phyloP scores from a whole-genome alignment of 2,329 filamentous ascomycete genomes.

The Stemphylium lycopersici region DNA sequence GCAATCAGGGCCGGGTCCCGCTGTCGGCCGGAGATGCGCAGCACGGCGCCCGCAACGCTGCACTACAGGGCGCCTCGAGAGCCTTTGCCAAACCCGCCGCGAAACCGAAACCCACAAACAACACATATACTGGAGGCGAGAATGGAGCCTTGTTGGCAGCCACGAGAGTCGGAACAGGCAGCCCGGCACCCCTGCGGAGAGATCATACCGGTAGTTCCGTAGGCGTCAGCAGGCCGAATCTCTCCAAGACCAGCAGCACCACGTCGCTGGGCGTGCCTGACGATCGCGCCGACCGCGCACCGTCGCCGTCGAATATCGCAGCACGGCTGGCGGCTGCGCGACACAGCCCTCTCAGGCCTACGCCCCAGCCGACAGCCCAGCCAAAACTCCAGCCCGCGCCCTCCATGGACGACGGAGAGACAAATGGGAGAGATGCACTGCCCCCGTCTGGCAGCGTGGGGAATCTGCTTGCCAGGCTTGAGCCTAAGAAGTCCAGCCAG shows the following conservation, averaged over 20 bases:
- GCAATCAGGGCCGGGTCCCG: constrained; percentile 36
- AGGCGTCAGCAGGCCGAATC: constrained; percentile 30
- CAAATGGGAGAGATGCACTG: constrained; percentile 36
- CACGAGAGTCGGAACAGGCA: constrained; percentile 48
- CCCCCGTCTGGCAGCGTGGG: constrained; percentile 45
- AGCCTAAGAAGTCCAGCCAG: constrained; percentile 27
- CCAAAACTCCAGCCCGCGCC: constrained; percentile 1
- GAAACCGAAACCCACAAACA: constrained; percentile 49
- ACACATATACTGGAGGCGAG: constrained; percentile 48
- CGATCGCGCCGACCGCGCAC: constrained; percentile 39
- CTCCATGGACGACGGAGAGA: constrained; percentile 29
- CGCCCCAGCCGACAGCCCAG: constrained; percentile 16
- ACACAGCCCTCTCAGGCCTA: constrained; percentile 55
- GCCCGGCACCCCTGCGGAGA: constrained; percentile 30
- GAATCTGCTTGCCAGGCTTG: constrained; percentile 39
- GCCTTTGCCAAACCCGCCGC: constrained; percentile 56
- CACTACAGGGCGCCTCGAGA: constrained; percentile 55
- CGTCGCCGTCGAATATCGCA: constrained; percentile 67
- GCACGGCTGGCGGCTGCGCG: constrained; percentile 68
- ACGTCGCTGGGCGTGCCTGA: constrained; percentile 40
- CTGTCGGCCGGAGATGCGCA: constrained; percentile 44
- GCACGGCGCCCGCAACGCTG: constrained; percentile 52
- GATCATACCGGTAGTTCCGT: constrained; percentile 42
- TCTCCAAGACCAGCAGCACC: constrained; percentile 39
- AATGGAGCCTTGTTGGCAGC: constrained; percentile 56